These are phyloP conservation scores for Verbena officinalis DNA, from an alignment of 257 asterid species.

Conservation along the genomic window DNA sequence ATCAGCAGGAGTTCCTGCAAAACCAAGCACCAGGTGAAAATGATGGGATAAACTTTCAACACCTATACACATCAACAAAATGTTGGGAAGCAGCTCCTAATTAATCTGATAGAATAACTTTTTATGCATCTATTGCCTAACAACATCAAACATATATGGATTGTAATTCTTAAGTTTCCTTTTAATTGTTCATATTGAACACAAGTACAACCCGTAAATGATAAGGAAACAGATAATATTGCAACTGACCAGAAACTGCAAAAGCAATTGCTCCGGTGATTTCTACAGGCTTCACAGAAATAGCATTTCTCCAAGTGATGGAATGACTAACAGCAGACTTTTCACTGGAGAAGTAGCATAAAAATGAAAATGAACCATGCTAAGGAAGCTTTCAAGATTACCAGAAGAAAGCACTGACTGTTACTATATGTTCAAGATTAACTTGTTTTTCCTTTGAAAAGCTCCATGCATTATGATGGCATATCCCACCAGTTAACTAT, in stretches of 20 bases:
- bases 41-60: background rate
- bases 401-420: conserved; percentile 1
- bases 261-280: conserved; percentile 76
- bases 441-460: background rate
- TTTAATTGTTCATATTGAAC: background rate
- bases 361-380: background rate
- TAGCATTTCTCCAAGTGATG: conserved; percentile 63
- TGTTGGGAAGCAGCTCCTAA: conserved; percentile 11
- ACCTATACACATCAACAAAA: background rate
- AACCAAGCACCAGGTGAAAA: conserved; percentile 6
- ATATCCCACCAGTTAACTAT: background rate
- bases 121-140: background rate
- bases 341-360: conserved; percentile 54
- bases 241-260: conserved; percentile 79
- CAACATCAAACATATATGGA: background rate
- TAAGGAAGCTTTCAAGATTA: conserved; percentile 1
- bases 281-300: conserved; percentile 67
- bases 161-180: background rate
- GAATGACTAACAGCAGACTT: conserved; percentile 90
- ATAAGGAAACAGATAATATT: conserved; percentile 10
- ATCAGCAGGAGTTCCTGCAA: conserved; percentile 85
- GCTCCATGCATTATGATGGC: conserved; percentile 1
- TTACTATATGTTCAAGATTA: background rate
- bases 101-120: background rate
- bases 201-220: background rate